Conservation (phyloP, 2,329 filamentous ascomycete genomes). For the Phyllosticta citribraziliensis region DNA sequence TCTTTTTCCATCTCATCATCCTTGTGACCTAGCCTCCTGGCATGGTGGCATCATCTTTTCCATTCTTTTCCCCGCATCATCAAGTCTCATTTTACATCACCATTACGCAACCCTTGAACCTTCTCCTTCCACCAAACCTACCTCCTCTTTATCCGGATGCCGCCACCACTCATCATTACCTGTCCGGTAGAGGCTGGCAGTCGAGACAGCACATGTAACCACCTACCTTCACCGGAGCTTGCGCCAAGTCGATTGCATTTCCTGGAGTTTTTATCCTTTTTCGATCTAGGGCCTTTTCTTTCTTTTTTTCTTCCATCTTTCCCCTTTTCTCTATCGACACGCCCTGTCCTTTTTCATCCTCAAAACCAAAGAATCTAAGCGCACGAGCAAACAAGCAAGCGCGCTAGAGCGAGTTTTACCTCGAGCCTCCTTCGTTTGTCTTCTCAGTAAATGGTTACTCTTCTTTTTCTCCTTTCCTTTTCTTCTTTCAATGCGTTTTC, state of each 20-base stretch:
- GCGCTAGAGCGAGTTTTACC: not conserved
- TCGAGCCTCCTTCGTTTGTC: not conserved
- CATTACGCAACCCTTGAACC: not conserved
- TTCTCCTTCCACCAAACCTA: not conserved
- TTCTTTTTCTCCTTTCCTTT: not conserved
- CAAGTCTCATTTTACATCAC: not conserved
- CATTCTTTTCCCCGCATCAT: not conserved
- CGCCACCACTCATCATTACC: not conserved
- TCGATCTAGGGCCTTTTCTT: not conserved
- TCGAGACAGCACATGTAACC: not conserved
- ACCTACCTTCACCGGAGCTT: not conserved
- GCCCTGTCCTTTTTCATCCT: not conserved
- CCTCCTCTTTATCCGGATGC: not conserved
- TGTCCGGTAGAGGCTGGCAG: not conserved
- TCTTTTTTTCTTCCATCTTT: not conserved
- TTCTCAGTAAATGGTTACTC: not conserved
- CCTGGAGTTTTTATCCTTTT: not conserved
- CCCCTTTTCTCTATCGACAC: not conserved
- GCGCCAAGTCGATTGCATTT: not conserved
- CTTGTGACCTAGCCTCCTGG: not conserved
- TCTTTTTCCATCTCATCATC: not conserved
- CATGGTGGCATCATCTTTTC: not conserved
- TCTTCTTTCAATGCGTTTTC: not conserved
- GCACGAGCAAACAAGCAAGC: not conserved
- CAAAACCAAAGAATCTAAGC: not conserved